A percentile compares a stretch with the other conserved stretches of the same genome.
These are phyloP conservation scores for Metschnikowia hibisci DNA, from an alignment of 805 yeast species.

Conservation along the genomic window DNA sequence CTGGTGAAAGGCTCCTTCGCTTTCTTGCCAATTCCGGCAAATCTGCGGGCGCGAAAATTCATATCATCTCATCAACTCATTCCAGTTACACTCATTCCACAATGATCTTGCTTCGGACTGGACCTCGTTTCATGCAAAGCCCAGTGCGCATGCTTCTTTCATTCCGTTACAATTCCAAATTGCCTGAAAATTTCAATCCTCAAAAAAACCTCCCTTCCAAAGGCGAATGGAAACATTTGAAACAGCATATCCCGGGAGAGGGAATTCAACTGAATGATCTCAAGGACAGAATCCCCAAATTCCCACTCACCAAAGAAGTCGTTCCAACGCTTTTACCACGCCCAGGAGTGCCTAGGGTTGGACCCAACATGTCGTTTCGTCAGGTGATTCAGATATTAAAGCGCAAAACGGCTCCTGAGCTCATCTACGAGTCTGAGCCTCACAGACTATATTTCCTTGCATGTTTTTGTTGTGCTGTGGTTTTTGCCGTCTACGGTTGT, in stretches of 20 bases:
- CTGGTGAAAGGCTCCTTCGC: neutral
- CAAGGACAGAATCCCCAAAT: constrained; percentile 58
- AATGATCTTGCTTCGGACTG: neutral
- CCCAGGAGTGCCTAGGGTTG: constrained; percentile 74
- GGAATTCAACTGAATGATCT: constrained; percentile 40
- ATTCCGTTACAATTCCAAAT: constrained; percentile 22
- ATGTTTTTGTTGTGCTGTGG: constrained; percentile 64
- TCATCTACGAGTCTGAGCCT: constrained; percentile 80
- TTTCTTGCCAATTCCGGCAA: neutral
- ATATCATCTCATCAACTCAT: neutral
- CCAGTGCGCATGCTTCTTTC: neutral
- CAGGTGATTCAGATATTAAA: constrained; percentile 59
- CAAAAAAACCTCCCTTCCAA: constrained; percentile 29
- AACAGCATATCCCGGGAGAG: constrained; percentile 58
- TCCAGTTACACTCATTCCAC: neutral
- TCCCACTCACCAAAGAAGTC: constrained; percentile 61
- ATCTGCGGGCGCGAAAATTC: constrained; percentile 2
- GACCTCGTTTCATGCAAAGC: neutral
- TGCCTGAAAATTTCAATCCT: constrained; percentile 30
- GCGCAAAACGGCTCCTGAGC: constrained; percentile 58
- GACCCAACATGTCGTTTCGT: constrained; percentile 49
- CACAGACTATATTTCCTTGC: constrained; percentile 71
- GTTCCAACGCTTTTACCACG: constrained; percentile 68
- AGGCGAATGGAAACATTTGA: constrained; percentile 41
- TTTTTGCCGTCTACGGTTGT: constrained; percentile 65